A percentile compares a stretch with the other conserved stretches of the same genome.
Evolutionary conservation across 1,284 basidiomycete genomes (phyloP).

Genomic region (Boletus austroedulis): DNA sequence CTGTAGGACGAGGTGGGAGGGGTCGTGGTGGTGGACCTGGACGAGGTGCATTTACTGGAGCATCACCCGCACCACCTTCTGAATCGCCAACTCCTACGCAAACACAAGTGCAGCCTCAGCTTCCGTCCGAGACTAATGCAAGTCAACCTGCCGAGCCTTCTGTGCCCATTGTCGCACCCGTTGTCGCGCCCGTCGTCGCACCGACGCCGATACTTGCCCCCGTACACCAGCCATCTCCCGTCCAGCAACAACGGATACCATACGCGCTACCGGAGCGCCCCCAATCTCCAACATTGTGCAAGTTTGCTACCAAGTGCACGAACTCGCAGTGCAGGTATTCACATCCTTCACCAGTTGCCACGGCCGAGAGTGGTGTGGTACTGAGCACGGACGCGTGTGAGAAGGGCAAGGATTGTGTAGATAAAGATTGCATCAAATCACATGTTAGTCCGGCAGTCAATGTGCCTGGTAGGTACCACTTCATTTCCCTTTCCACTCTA

Average conservation of each 20-base stretch:
- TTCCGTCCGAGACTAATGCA: slow-evolving; percentile 33
- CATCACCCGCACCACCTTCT: slow-evolving; percentile 25
- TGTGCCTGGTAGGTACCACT: slow-evolving; percentile 46
- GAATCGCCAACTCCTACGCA: slow-evolving; percentile 26
- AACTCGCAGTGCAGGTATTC: slow-evolving; percentile 85
- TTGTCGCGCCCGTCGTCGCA: no score
- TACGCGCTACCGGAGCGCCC: slow-evolving; percentile 71
- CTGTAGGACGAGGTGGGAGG: slow-evolving; percentile 39
- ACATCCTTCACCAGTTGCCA: slow-evolving; percentile 90
- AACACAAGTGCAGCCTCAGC: slow-evolving; percentile 22
- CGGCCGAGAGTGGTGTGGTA: slow-evolving; percentile 88
- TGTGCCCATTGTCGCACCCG: slow-evolving; percentile 35
- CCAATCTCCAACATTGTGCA: slow-evolving; percentile 84
- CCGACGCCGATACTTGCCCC: slow-evolving; percentile 35
- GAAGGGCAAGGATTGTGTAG: slow-evolving; percentile 80
- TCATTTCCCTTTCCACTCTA: not conserved
- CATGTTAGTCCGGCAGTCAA: slow-evolving; percentile 86
- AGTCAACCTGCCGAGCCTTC: slow-evolving; percentile 29
- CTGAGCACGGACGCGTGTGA: slow-evolving; percentile 88
- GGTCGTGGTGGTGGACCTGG: slow-evolving; percentile 35
- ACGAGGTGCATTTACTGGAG: slow-evolving; percentile 27
- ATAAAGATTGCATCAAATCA: slow-evolving; percentile 85
- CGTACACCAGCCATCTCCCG: slow-evolving; percentile 30
- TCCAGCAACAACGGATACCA: slow-evolving; percentile 39
- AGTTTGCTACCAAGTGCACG: slow-evolving; percentile 85